These are phyloP conservation scores for Lasiodiplodia hormozganensis DNA, from an alignment of 2,329 filamentous ascomycete genomes.

Conservation along the genomic window DNA sequence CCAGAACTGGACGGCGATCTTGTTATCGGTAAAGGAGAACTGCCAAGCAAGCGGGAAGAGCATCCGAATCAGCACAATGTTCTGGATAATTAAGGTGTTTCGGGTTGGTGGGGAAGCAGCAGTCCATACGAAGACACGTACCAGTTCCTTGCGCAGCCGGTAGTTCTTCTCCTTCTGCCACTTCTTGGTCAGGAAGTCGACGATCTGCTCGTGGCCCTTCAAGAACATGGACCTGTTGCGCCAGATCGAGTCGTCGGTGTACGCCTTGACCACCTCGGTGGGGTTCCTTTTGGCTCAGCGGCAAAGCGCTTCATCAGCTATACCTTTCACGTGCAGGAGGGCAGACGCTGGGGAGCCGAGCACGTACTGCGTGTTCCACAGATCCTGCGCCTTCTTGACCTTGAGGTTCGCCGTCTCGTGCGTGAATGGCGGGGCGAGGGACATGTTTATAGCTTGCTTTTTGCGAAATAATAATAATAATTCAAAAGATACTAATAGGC, in stretches of 20 bases:
- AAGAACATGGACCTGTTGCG: constrained; percentile 77
- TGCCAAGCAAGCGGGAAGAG: background rate
- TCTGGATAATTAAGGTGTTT: background rate
- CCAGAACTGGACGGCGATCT: constrained; percentile 90
- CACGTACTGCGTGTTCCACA: constrained; percentile 78
- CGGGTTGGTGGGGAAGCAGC: background rate
- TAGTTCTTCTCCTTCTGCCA: constrained; percentile 78
- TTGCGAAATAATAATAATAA: background rate
- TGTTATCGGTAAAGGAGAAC: constrained; percentile 76
- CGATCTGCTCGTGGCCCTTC: constrained; percentile 70
- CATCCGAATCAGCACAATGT: background rate
- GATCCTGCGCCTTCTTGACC: constrained; percentile 82
- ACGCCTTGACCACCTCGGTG: constrained; percentile 69
- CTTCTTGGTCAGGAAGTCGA: constrained; percentile 72
- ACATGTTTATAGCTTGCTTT: constrained; percentile 41
- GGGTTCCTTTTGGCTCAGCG: constrained; percentile 62
- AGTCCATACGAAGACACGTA: background rate
- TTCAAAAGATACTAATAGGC: background rate
- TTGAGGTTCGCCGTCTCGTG: constrained; percentile 74
- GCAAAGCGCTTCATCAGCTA: background rate
- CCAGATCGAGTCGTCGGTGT: constrained; percentile 80
- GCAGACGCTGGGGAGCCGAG: background rate
- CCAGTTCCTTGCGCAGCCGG: constrained; percentile 77
- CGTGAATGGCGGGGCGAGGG: constrained; percentile 73
- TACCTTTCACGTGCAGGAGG: constrained; percentile 22